Conservation (phyloP, 257 asterid genomes). For the Penstemon newberryi region DNA sequence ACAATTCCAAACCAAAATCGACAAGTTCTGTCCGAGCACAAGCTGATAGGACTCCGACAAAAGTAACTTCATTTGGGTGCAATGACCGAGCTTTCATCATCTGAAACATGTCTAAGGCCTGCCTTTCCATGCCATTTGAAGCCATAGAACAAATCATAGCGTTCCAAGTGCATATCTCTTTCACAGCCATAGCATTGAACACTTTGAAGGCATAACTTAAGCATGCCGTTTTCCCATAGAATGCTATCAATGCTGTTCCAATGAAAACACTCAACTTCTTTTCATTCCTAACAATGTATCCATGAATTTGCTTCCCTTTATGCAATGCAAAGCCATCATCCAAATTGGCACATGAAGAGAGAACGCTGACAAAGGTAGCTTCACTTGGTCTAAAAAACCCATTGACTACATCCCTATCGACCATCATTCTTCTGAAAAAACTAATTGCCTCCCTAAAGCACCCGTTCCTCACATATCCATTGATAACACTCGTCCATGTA, state of each 20-base stretch:
- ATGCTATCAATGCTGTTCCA: conserved; percentile 65
- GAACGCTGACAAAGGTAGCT: conserved; percentile 78
- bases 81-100: conserved; percentile 44
- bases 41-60: conserved; percentile 69
- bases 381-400: conserved; percentile 69
- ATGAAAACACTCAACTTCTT: conserved; percentile 51
- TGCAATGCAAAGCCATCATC: conserved; percentile 47
- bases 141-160: conserved; percentile 79
- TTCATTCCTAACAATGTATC: conserved; percentile 60
- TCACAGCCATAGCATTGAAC: conserved; percentile 49
- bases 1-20: conserved; percentile 54
- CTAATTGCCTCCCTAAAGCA: conserved; percentile 52
- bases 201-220: conserved; percentile 45
- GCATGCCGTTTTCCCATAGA: conserved; percentile 80
- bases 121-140: conserved; percentile 65
- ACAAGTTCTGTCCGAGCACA: conserved; percentile 68
- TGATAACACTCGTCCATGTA: conserved; percentile 86
- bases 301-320: conserved; percentile 83
- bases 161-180: conserved; percentile 79
- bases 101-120: conserved; percentile 63
- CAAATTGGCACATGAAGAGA: conserved; percentile 60
- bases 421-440: conserved; percentile 63
- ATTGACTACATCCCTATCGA: conserved; percentile 35
- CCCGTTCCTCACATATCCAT: conserved; percentile 53
- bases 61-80: conserved; percentile 64